Conservation (phyloP, 1,284 basidiomycete genomes). For the Ustanciosporium gigantosporum region DNA sequence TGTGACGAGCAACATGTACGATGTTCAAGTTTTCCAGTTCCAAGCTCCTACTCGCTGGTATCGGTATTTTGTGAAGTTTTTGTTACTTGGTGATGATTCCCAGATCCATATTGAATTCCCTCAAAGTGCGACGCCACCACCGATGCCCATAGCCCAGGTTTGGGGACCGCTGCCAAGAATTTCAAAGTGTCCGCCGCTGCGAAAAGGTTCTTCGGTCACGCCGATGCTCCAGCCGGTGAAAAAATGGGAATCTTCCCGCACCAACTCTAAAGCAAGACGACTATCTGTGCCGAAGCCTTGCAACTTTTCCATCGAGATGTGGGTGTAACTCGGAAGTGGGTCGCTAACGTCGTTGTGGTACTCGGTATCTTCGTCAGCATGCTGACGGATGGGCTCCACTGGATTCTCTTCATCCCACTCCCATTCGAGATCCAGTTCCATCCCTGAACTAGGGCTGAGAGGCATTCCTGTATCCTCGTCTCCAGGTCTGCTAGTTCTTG, state of each 20-base stretch:
- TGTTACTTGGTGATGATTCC: too few species aligned
- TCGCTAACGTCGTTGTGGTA: too few species aligned
- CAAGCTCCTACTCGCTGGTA: too few species aligned
- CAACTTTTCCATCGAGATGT: slow-evolving; percentile 10
- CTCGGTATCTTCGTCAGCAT: too few species aligned
- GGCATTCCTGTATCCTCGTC: not conserved
- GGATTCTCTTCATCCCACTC: slow-evolving; percentile 28
- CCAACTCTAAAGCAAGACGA: slow-evolving; percentile 5
- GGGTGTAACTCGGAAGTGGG: slow-evolving; percentile 10
- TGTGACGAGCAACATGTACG: too few species aligned
- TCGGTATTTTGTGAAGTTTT: too few species aligned
- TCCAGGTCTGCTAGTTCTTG: not conserved
- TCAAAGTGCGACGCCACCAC: too few species aligned
- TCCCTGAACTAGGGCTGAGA: too few species aligned
- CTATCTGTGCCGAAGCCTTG: slow-evolving; percentile 24
- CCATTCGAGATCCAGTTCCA: too few species aligned
- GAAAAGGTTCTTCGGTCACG: slow-evolving; percentile 29
- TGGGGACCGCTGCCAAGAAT: slow-evolving; percentile 3
- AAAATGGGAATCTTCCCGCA: slow-evolving; percentile 31
- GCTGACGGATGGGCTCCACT: not conserved
- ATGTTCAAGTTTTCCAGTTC: too few species aligned
- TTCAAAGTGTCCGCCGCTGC: slow-evolving; percentile 17
- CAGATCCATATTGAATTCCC: too few species aligned
- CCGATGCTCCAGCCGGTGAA: slow-evolving; percentile 38
- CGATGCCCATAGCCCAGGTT: not conserved